These are phyloP conservation scores for Vitis rupestris DNA, from an alignment of 164 flowering plant genomes.

Conservation along the genomic window DNA sequence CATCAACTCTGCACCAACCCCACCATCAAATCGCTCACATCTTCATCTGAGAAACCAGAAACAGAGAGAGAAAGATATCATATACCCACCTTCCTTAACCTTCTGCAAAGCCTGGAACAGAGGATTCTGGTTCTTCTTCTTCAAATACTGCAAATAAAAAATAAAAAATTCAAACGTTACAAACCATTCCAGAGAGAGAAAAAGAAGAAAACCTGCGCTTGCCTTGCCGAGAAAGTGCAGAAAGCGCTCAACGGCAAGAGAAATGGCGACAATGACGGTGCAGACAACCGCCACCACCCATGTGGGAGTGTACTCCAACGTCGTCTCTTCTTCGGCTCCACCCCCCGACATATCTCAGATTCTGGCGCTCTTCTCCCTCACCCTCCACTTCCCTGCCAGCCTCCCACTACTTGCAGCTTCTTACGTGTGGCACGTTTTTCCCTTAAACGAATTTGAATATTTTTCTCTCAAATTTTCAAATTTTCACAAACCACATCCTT, in stretches of 20 bases:
- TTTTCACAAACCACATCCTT: no score
- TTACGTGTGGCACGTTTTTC: no score
- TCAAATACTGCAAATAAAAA: slow-evolving; percentile 23
- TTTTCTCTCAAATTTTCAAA: no score
- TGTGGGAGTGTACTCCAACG: slow-evolving; percentile 45
- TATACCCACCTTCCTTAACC: slow-evolving; percentile 53
- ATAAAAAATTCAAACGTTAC: background rate
- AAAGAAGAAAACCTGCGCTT: background rate
- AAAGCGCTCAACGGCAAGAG: slow-evolving; percentile 41
- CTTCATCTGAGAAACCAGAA: background rate
- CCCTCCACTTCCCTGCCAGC: no score
- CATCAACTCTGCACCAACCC: slow-evolving; percentile 75
- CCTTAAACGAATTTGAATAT: no score
- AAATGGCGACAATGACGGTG: slow-evolving; percentile 43
- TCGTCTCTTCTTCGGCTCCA: no score
- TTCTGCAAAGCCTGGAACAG: slow-evolving; percentile 64
- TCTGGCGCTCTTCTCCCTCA: no score
- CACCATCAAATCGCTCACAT: no score
- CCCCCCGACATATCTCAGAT: no score
- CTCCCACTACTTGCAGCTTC: no score
- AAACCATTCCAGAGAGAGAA: background rate
- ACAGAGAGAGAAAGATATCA: slow-evolving; percentile 6
- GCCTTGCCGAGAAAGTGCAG: slow-evolving; percentile 53
- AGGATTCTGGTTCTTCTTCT: slow-evolving; percentile 42
- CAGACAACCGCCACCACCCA: slow-evolving; percentile 59